phyloP scores from a whole-genome alignment of 75 land plant genomes.

The Adiantum capillusveneris region DNA sequence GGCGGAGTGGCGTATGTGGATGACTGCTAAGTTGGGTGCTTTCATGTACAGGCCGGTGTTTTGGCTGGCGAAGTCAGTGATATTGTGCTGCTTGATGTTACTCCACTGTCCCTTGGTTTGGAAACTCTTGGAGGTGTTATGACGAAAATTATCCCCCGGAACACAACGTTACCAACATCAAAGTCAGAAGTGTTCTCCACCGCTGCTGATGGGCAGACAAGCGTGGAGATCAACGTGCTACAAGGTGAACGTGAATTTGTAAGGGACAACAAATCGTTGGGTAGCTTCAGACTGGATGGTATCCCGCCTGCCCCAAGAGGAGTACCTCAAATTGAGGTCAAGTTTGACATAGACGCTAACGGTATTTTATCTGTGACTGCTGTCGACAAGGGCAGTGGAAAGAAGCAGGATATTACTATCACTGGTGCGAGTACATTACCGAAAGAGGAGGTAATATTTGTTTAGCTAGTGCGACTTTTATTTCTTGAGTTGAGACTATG shows the following conservation, averaged over 20 bases:
- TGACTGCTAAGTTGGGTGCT: not conserved
- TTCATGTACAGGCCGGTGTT: slow-evolving; percentile 71
- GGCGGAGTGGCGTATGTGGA: not conserved
- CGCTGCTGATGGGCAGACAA: slow-evolving; percentile 73
- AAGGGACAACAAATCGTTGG: slow-evolving; percentile 72
- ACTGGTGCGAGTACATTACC: slow-evolving; percentile 89
- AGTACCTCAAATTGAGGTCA: slow-evolving; percentile 71
- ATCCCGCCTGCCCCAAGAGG: no score
- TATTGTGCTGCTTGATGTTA: slow-evolving; percentile 66
- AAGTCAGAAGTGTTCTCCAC: slow-evolving; percentile 82
- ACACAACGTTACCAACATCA: slow-evolving; percentile 71
- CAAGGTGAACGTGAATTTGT: slow-evolving; percentile 87
- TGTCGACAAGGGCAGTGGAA: slow-evolving; percentile 64
- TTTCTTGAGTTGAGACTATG: no score
- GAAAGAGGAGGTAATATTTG: slow-evolving; percentile 53
- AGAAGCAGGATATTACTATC: slow-evolving; percentile 78
- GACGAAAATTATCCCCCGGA: slow-evolving; percentile 72
- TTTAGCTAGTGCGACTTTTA: not conserved
- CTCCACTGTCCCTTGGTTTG: slow-evolving; percentile 69
- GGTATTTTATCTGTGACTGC: slow-evolving; percentile 71
- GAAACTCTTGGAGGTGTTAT: slow-evolving; percentile 79
- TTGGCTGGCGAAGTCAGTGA: slow-evolving; percentile 81
- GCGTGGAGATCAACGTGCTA: slow-evolving; percentile 69
- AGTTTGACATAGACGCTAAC: slow-evolving; percentile 77
- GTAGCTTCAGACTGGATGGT: slow-evolving; percentile 70